phyloP scores from a whole-genome alignment of 345 rosid species.

The Dimocarpus longan region DNA sequence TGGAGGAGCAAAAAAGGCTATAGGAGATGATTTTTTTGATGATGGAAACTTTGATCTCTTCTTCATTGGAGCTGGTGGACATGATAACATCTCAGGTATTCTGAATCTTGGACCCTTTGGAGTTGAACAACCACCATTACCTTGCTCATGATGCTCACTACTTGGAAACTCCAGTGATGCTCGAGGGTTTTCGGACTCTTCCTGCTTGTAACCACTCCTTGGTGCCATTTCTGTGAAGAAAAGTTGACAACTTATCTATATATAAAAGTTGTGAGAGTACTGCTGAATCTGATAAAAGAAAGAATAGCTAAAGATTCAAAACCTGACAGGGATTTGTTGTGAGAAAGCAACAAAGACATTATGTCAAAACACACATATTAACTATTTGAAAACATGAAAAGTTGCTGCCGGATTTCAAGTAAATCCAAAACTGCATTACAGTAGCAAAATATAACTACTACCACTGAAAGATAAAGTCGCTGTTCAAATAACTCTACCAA shows the following conservation, averaged over 20 bases:
- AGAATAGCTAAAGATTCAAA: not conserved
- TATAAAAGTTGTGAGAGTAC: not conserved
- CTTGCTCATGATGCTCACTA: not conserved
- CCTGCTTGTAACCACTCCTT: not conserved
- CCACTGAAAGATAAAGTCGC: slow-evolving; percentile 30
- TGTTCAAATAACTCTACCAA: slow-evolving; percentile 37
- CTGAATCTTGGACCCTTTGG: slow-evolving; percentile 39
- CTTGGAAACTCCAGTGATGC: slow-evolving; percentile 5
- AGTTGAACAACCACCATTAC: slow-evolving; percentile 21
- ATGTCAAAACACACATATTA: slow-evolving; percentile 28
- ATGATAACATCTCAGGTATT: slow-evolving; percentile 28
- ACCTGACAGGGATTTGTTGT: slow-evolving; percentile 6
- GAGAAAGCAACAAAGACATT: slow-evolving; percentile 31
- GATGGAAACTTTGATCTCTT: slow-evolving; percentile 23
- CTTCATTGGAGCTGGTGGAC: slow-evolving; percentile 52
- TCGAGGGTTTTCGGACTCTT: slow-evolving; percentile 6
- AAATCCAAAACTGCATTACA: slow-evolving; percentile 39
- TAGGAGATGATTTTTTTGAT: slow-evolving; percentile 26
- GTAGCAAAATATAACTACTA: slow-evolving; percentile 43
- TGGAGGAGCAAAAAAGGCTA: slow-evolving; percentile 32
- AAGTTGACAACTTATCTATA: not conserved
- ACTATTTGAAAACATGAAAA: slow-evolving; percentile 31
- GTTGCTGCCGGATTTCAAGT: slow-evolving; percentile 15
- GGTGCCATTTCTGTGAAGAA: not conserved
- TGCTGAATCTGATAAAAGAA: not conserved